These are phyloP conservation scores for Arthroderma sp. DNA, from an alignment of 2,329 filamentous ascomycete species.

Conservation along the genomic window DNA sequence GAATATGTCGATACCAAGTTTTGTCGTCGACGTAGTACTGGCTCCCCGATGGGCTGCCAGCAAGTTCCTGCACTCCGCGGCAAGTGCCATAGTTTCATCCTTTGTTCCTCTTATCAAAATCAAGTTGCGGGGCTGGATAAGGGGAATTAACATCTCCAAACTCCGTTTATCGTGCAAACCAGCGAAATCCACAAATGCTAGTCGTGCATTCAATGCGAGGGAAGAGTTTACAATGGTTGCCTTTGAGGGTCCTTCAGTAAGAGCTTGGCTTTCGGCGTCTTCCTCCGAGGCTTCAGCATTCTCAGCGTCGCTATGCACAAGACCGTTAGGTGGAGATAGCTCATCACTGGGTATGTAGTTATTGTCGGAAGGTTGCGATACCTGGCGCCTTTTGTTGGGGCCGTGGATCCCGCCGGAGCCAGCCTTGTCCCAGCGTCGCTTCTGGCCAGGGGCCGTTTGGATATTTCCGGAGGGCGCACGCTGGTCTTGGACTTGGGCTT, in stretches of 20 bases:
- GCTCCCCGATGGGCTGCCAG: slow-evolving; percentile 35
- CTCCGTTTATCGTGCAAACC: slow-evolving; percentile 89
- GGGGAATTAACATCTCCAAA: slow-evolving; percentile 83
- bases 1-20: slow-evolving; percentile 55
- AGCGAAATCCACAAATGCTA: slow-evolving; percentile 83
- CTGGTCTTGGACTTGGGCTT: slow-evolving; percentile 54
- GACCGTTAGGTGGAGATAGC: slow-evolving; percentile 31
- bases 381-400: slow-evolving; percentile 50
- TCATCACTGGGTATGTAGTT: slow-evolving; percentile 33
- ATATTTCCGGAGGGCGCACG: slow-evolving; percentile 41
- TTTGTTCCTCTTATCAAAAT: slow-evolving; percentile 76
- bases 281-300: slow-evolving; percentile 45
- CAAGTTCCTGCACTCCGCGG: slow-evolving; percentile 65
- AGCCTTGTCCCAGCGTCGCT: slow-evolving; percentile 82
- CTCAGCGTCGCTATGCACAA: slow-evolving; percentile 32
- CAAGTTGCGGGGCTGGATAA: slow-evolving; percentile 87
- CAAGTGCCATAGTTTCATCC: slow-evolving; percentile 66
- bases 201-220: slow-evolving; percentile 57
- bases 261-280: slow-evolving; percentile 39
- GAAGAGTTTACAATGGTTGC: slow-evolving; percentile 52
- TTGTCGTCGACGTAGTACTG: slow-evolving; percentile 7
- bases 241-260: slow-evolving; percentile 58
- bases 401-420: slow-evolving; percentile 34
- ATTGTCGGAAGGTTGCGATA: slow-evolving; percentile 21
- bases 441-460: slow-evolving; percentile 66